These are phyloP conservation scores for Botrytis pseudocinerea DNA, from an alignment of 2,329 filamentous ascomycete species.

Conservation along the genomic window DNA sequence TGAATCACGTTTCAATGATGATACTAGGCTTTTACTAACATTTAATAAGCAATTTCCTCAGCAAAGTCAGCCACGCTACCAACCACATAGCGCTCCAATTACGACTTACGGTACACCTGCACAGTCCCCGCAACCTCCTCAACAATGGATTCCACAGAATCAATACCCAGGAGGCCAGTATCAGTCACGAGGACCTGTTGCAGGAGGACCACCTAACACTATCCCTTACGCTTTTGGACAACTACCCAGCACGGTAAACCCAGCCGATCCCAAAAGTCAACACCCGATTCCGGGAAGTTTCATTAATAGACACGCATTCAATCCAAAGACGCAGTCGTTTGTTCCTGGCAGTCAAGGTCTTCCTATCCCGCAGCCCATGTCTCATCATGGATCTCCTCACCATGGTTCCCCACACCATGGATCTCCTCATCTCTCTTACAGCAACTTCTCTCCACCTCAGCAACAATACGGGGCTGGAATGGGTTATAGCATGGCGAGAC, in stretches of 20 bases:
- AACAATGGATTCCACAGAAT: constrained; percentile 38
- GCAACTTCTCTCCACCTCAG: constrained; percentile 38
- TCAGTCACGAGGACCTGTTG: constrained; percentile 35
- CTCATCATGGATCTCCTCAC: constrained; percentile 39
- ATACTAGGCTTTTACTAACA: constrained; percentile 22
- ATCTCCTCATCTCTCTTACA: constrained; percentile 49
- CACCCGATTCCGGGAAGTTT: constrained; percentile 85
- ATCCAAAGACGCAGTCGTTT: constrained; percentile 91
- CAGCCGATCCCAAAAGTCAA: constrained; percentile 71
- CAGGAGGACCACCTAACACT: constrained; percentile 33
- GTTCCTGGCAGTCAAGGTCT: constrained; percentile 63
- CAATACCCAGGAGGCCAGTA: constrained; percentile 37
- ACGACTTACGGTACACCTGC: constrained; percentile 40
- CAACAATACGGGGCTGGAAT: constrained; percentile 40
- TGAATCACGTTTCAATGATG: background rate
- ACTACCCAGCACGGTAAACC: constrained; percentile 67
- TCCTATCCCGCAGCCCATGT: constrained; percentile 47
- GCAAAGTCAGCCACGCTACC: constrained; percentile 38
- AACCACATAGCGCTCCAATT: constrained; percentile 40
- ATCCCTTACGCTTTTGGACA: constrained; percentile 77
- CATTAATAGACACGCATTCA: constrained; percentile 77
- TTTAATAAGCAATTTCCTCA: constrained; percentile 37
- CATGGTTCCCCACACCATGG: constrained; percentile 40
- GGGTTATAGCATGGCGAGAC: constrained; percentile 42
- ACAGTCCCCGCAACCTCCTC: constrained; percentile 37